Evolutionary conservation across 164 flowering plant genomes (phyloP), one percentile per base, ranked within the genome.

Genomic region (Vitis rotundifolia): DNA sequence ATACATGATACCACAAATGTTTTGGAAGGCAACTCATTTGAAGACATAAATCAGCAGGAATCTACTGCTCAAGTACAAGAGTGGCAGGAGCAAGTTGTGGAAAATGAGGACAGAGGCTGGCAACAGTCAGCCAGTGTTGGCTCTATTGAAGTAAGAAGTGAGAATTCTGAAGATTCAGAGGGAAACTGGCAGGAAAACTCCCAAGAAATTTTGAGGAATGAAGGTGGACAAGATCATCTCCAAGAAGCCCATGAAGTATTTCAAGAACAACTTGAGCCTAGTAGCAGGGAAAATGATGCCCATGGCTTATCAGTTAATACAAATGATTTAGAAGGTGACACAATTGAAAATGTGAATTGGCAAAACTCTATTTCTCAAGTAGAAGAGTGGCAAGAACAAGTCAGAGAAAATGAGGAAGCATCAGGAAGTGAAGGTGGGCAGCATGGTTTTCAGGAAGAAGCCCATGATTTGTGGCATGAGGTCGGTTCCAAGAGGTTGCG

Each of bases 401-500:
- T 31, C 67, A 12, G 68, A 57, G 75, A 31, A n/a, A 72, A 50
- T 67, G 84, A 71, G 48, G 79, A 68, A 49, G 28, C 53, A 12
- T 65, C 66, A 4, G 78, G 8, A 9, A 75, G 59, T 76, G 79
- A 66, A 47, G 68, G 63, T 48, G 55, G 67, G 59, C 85, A 76
- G 65, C 69, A 64, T 11, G 69, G 28, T 71, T 70, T 68, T 65
- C 28, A 68, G 56, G 74, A 69, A 67, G 90, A 82, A 64, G 61
- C 63, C 49, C 59, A 77, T 64, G 81, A 72, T 52, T 67, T 56
- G 8, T 76, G 76, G 83, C 72, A 71, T 50, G 85, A 73, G 37
- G 76, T 76, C 72, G 83, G 66, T 55, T 78, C 79, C 79, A 78
- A 68, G 81, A 77, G 66, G 70, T 78, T 67, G 74, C 70, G 48